A percentile compares a stretch with the other conserved stretches of the same genome.
Conservation (phyloP, 176 grass and related monocot species). For the Eragrostis nindensis region DNA sequence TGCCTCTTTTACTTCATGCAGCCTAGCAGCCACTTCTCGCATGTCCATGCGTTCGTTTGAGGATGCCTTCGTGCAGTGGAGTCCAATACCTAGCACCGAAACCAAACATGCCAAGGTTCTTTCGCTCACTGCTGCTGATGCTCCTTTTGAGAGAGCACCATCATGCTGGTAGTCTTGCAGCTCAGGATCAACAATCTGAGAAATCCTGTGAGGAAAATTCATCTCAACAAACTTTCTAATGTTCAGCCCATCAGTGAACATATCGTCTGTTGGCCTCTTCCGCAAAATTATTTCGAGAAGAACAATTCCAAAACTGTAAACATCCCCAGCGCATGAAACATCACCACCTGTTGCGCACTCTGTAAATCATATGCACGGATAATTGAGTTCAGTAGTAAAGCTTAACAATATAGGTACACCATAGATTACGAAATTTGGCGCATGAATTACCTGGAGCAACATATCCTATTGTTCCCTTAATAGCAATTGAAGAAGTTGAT, state of each 20-base stretch:
- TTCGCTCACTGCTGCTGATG: not conserved
- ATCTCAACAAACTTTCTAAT: slow-evolving; percentile 32
- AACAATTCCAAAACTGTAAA: slow-evolving; percentile 39
- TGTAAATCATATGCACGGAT: not conserved
- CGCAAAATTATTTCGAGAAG: slow-evolving; percentile 31
- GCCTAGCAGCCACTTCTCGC: slow-evolving; percentile 30
- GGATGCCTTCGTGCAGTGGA: slow-evolving; percentile 5
- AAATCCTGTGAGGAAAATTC: slow-evolving; percentile 30
- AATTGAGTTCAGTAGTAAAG: not conserved
- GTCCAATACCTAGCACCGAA: slow-evolving; percentile 35
- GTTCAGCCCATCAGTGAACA: slow-evolving; percentile 33
- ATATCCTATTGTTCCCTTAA: slow-evolving; percentile 18
- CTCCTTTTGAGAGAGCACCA: not conserved
- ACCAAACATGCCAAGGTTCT: not conserved
- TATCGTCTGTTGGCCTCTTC: slow-evolving; percentile 31
- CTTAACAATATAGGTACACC: too few species aligned
- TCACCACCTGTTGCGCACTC: slow-evolving; percentile 27
- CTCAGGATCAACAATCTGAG: slow-evolving; percentile 38
- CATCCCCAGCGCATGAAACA: slow-evolving; percentile 24
- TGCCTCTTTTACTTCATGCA: slow-evolving; percentile 8
- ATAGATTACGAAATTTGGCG: not conserved
- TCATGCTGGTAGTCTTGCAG: slow-evolving; percentile 7
- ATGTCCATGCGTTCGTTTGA: slow-evolving; percentile 19
- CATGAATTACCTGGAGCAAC: not conserved
- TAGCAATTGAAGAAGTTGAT: not conserved